Base-by-base conservation (phyloP, 1,284 basidiomycete species). In the Sanghuangporus sanghuang region DNA sequence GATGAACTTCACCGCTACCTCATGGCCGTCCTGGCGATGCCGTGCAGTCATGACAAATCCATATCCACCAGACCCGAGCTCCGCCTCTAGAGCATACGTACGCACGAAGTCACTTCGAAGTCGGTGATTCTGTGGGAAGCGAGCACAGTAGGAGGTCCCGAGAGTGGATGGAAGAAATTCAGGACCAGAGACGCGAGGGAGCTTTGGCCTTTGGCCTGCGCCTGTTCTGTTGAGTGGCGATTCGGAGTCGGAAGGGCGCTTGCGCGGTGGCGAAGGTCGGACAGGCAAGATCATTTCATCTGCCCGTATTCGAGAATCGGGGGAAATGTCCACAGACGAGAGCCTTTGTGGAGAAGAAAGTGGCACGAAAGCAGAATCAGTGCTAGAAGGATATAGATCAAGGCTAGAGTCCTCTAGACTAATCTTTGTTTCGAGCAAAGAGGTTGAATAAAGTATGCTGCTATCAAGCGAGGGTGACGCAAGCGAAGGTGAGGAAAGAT, bases 1-100 rank as follows among this genome's bases (percentile, higher is more conserved):
- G 73, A 97, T 94, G 73, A 96, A 96, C 76, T 97, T 96, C 75
- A 96, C 91, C 0, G 95, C 95, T 49, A 95, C 93, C 73, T 93
- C 90, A 66, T 78, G 74, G 1, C 78, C 77, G 54, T 80, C 77
- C 23, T 68, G 69, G 35, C 83, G 84, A 71, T 89, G 81, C 36
- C 78, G 74, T 5, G 90, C 92, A 4, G 88, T 88, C 81, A 93
- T 87, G 32, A 97, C 95, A 73, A 97, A 96, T 6, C 95, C 95
- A 72, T 95, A 97, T 14, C 95, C 95, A 46, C 95, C 95, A 8
- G 87, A 86, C 55, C 95, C 95, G 44, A 97, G 85, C 74, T 95
- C 92, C 67, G 89, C 89, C 48, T 82, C 82, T 50, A 96, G 82
- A 23, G 79, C 74, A 73, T 95, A 97, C 49, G 74, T 75, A 44